Evolutionary conservation across 345 rosid genomes (phyloP), one percentile per base, ranked within the genome.

Genomic region (Populus alba): DNA sequence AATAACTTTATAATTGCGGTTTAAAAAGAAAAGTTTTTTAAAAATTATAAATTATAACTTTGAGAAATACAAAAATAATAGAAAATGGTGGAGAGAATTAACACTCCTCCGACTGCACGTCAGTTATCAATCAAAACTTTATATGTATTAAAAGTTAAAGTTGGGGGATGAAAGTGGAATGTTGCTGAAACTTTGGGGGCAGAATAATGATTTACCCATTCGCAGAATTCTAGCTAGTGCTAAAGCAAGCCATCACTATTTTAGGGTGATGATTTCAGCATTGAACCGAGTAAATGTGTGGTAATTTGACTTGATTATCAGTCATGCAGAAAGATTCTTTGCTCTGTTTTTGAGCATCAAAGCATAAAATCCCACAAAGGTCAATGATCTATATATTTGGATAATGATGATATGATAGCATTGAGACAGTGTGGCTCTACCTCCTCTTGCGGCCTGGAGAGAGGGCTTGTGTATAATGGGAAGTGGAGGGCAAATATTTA

Each of bases 201-300:
- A 59, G 10, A 1, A 59, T 59, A 59, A 33, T 23, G 25, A 59
- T 59, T 23, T 59, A 7, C 59, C 59, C 10, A 17, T 20, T 33
- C 5, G 47, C 47, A 43, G 47, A 43, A 43, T 0, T 37, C 29
- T 17, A n/a, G 15, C 20, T 73, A 20, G 76, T 37, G 51, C 33
- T 6, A 62, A 38, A 17, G 66, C 53, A 38, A 18, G 43, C 37
- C 33, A 37, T 25, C 53, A 41, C 76, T 39, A 17, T 27, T 63
- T 74, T 18, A 74, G 77, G 69, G 57, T 43, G 66, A 43, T 74
- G 69, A 74, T 74, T 61, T 63, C 69, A 8, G 66, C 57, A 3
- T 4, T 7, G 49, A 41, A 41, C 41, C 43, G n/a, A 37, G 22
- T 66, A 35, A 35, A 38, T 25, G 16, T 43, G 18, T 18, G 11